A percentile compares a stretch with the other conserved stretches of the same genome.
These are phyloP conservation scores for Andrographis paniculata DNA, from an alignment of 305 asterid species.

Conservation along the genomic window DNA sequence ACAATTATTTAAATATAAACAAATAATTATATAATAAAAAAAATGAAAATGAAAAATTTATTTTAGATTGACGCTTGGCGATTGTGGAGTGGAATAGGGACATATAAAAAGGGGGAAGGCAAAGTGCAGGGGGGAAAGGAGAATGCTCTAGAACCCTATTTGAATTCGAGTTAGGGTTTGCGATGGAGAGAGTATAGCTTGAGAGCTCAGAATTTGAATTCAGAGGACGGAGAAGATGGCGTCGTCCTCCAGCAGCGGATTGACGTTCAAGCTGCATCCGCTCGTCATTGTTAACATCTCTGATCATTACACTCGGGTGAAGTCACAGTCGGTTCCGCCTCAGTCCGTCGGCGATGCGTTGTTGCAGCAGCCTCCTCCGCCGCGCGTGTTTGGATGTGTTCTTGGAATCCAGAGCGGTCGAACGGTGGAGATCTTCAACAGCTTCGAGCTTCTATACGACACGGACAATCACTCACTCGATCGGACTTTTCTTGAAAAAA, in stretches of 20 bases:
- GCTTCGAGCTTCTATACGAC: conserved; percentile 83
- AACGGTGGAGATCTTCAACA: conserved; percentile 93
- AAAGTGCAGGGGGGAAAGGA: no score
- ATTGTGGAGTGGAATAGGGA: no score
- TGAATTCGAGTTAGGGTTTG: no score
- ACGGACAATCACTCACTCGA: conserved; percentile 54
- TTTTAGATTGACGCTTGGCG: no score
- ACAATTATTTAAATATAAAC: no score
- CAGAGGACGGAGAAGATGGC: conserved; percentile 36
- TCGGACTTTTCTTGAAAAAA: conserved; percentile 79
- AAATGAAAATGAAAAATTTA: no score
- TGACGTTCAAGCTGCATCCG: conserved; percentile 93
- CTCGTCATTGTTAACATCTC: conserved; percentile 91
- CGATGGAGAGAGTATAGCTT: no score
- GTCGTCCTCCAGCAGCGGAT: conserved; percentile 90
- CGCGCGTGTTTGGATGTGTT: conserved; percentile 90
- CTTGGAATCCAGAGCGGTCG: conserved; percentile 95
- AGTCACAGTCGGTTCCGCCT: conserved; percentile 62
- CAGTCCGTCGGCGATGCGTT: conserved; percentile 22
- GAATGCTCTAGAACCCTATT: no score
- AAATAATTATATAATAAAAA: no score
- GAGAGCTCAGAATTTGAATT: no score
- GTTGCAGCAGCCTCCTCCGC: conserved; percentile 22
- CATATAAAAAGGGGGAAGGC: no score
- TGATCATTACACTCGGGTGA: conserved; percentile 89